These are phyloP conservation scores for Brassica rapa DNA, from an alignment of 345 rosid species.

Conservation along the genomic window DNA sequence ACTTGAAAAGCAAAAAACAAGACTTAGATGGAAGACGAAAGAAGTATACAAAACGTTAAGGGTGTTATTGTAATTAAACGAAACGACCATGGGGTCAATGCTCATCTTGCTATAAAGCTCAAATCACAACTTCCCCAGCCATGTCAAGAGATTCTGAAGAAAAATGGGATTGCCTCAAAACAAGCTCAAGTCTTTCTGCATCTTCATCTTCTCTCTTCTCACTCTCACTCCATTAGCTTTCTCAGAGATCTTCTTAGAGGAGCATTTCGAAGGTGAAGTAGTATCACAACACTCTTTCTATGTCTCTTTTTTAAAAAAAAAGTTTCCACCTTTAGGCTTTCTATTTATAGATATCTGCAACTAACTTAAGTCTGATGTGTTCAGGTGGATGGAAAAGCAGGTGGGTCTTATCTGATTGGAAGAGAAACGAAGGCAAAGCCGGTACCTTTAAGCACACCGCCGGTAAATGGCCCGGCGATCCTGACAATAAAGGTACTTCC, in stretches of 20 bases:
- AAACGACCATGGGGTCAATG: constrained; percentile 16
- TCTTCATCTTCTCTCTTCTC: constrained; percentile 28
- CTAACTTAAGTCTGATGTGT: constrained; percentile 15
- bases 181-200: constrained; percentile 8
- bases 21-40: not conserved
- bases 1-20: not conserved
- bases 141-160: not conserved
- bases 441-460: constrained; percentile 80
- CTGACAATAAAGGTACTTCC: constrained; percentile 66
- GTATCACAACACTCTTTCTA: not conserved
- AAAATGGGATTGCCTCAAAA: constrained; percentile 30
- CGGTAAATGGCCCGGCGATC: constrained; percentile 88
- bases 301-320: no score
- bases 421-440: constrained; percentile 79
- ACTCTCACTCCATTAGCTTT: constrained; percentile 37
- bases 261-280: constrained; percentile 53
- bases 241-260: constrained; percentile 56
- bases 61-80: constrained; percentile 24
- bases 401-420: constrained; percentile 93
- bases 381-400: constrained; percentile 91
- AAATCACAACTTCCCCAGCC: not conserved
- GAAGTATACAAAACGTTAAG: not conserved
- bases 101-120: constrained; percentile 2
- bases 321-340: not conserved
- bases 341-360: constrained; percentile 9